Evolutionary conservation across 306 rosid genomes (phyloP).

Genomic region (Vicia sativa): DNA sequence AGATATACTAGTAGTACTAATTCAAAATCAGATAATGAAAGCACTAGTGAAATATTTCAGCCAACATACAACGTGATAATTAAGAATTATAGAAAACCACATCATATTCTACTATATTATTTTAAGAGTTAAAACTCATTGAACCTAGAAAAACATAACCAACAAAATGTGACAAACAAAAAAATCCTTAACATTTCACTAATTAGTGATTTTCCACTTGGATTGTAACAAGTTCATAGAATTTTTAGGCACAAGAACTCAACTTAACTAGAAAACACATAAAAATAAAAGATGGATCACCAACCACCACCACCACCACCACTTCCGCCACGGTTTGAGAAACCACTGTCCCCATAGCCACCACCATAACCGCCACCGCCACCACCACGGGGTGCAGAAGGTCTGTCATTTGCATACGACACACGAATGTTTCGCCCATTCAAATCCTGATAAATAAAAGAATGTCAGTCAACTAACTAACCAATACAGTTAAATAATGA

Average conservation of each 20-base stretch:
- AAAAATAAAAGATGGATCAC: slow-evolving; percentile 23
- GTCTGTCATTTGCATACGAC: slow-evolving; percentile 59
- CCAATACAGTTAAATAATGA: not conserved
- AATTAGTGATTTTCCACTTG: slow-evolving; percentile 27
- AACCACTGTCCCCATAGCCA: slow-evolving; percentile 35
- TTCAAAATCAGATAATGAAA: not conserved
- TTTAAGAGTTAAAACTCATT: slow-evolving; percentile 1
- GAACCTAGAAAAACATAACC: slow-evolving; percentile 5
- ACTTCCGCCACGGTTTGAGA: slow-evolving; percentile 25
- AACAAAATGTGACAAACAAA: not conserved
- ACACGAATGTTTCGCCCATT: slow-evolving; percentile 70
- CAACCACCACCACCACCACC: slow-evolving; percentile 37
- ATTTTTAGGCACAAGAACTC: slow-evolving; percentile 1
- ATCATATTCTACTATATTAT: not conserved
- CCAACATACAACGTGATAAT: not conserved
- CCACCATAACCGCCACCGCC: slow-evolving; percentile 31
- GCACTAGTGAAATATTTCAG: not conserved
- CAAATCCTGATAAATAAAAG: slow-evolving; percentile 55
- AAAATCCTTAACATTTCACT: not conserved
- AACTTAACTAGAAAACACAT: not conserved
- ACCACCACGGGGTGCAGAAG: slow-evolving; percentile 47
- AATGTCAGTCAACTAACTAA: slow-evolving; percentile 30
- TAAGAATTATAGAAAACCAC: not conserved
- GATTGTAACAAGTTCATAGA: not conserved
- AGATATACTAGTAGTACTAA: too few relatives aligned